phyloP scores from a whole-genome alignment of 305 asterid genomes.

The Fraxinus dipetala region DNA sequence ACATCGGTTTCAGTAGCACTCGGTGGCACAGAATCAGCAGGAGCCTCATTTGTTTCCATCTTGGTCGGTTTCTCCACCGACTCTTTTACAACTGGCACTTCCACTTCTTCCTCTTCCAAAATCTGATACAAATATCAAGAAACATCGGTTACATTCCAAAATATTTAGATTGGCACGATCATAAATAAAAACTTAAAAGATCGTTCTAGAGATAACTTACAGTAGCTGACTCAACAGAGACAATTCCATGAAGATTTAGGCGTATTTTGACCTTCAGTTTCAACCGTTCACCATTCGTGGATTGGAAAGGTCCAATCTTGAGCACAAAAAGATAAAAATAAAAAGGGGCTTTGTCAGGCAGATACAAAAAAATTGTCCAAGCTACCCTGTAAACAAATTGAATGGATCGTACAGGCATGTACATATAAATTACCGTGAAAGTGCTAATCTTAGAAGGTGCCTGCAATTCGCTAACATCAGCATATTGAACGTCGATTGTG shows the following conservation, averaged over 20 bases:
- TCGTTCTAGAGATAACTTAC: constrained; percentile 33
- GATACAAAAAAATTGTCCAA: background rate
- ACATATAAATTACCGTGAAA: constrained; percentile 38
- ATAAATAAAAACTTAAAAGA: background rate
- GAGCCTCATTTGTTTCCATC: constrained; percentile 76
- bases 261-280: constrained; percentile 62
- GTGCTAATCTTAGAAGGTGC: constrained; percentile 51
- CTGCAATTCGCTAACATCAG: constrained; percentile 45
- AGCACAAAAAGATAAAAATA: background rate
- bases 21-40: constrained; percentile 42
- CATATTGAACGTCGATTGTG: constrained; percentile 41
- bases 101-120: constrained; percentile 80
- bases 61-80: constrained; percentile 45
- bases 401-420: background rate
- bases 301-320: constrained; percentile 73
- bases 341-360: background rate
- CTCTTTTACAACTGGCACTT: constrained; percentile 62
- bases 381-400: background rate
- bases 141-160: background rate
- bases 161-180: background rate
- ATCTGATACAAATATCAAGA: constrained; percentile 43
- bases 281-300: constrained; percentile 44
- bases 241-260: constrained; percentile 59
- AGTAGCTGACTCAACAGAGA: constrained; percentile 60
- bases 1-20: constrained; percentile 55